Base-by-base conservation (phyloP, 2,329 filamentous ascomycete genomes). In the Colletotrichum tofieldiae region DNA sequence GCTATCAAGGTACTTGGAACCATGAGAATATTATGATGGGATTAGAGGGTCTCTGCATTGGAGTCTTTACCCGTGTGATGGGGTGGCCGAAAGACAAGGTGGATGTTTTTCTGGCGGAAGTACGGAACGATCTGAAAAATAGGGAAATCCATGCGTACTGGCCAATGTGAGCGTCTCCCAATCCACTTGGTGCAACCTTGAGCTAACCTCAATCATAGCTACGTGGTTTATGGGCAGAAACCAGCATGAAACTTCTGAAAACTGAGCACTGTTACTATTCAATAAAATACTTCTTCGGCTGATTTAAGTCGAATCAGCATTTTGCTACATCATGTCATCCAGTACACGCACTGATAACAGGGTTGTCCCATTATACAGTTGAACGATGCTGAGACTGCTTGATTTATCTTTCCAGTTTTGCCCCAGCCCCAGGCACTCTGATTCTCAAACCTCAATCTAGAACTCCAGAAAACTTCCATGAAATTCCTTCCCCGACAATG, bases 11-110 rank as follows among this genome's bases (percentile, higher is more conserved):
- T 9, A 67, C 71, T 68, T 76, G 72, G 65, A 77, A 56, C 58
- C 64, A 14, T 29, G 52, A 65, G 20, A 75, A 78, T 63, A 58
- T 77, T 43, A 59, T 74, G n/a, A 72, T 71, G 39, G 77, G 76
- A 12, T 49, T 78, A 35, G 77, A 80, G 55, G 78, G 62, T 3
- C 73, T 80, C 41, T 77, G 75, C 23, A 61, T 80, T 26, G 74
- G 75, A 18, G 66, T 80, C 20, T 78, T 78, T 32, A 79, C 77
- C 16, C 74, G 75, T 7, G 75, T 77, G 20, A 70, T 78, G n/a
- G 74, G 74, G 18, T 80, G 78, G 79, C 56, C 67, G 2, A 65
- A 66, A 41, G 71, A 76, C 23, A 76, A 79, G 41, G 71, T 78
- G 7, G 54, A 77, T 4, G 75, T 73, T 1, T 67, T 79, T n/a